These are phyloP conservation scores for Chaetothyriales sp. DNA, from an alignment of 2,329 filamentous ascomycete genomes.

Conservation along the genomic window DNA sequence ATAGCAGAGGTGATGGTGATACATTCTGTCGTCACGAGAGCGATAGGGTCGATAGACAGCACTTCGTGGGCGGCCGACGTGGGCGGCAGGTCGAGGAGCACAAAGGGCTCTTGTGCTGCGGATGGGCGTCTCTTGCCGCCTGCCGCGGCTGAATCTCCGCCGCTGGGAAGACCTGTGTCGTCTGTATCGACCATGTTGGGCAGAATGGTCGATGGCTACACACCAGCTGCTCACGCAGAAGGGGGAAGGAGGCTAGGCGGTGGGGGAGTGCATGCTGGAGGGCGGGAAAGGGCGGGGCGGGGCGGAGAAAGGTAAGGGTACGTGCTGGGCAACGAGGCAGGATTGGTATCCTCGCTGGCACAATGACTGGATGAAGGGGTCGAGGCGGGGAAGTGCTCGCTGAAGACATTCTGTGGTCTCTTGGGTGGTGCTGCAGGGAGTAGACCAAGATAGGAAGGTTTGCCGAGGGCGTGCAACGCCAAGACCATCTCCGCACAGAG, in stretches of 20 bases:
- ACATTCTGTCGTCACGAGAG: conserved; percentile 93
- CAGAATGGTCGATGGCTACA: background rate
- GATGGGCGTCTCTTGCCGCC: background rate
- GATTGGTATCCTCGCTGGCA: no score
- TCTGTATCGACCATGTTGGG: background rate
- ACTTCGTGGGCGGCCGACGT: conserved; percentile 3
- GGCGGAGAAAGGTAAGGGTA: background rate
- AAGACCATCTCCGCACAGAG: background rate
- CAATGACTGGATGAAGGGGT: no score
- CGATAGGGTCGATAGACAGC: conserved; percentile 79
- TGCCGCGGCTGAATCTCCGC: no score
- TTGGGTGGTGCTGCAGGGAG: background rate
- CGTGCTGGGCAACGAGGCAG: background rate
- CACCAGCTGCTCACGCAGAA: background rate
- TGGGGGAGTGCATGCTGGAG: background rate
- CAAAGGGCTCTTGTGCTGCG: background rate
- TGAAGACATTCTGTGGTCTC: no score
- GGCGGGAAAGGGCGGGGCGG: no score
- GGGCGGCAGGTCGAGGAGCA: background rate
- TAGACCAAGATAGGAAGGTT: background rate
- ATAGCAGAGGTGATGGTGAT: conserved; percentile 97
- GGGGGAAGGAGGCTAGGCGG: background rate
- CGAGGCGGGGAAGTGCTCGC: no score
- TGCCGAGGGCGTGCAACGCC: background rate
- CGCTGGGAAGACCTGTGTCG: background rate